phyloP scores from a whole-genome alignment of 805 yeast species.

The Saccharomycopsis synnaedendra region DNA sequence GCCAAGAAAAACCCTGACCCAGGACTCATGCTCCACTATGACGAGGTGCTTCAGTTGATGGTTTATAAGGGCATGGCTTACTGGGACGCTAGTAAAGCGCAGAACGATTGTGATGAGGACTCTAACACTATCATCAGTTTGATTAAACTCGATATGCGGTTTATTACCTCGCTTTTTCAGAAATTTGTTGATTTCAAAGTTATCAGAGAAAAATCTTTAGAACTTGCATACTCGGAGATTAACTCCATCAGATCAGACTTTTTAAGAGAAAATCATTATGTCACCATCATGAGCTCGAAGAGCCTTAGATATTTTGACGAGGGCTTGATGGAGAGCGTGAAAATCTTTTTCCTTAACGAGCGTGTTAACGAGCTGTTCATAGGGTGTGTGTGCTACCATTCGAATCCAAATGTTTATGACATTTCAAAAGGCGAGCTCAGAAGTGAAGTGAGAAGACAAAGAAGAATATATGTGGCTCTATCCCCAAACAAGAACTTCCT shows the following conservation, averaged over 20 bases:
- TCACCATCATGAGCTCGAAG: neutral
- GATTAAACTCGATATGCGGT: slow-evolving; percentile 4
- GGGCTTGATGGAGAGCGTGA: slow-evolving; percentile 2
- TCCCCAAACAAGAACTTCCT: slow-evolving; percentile 6
- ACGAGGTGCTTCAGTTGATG: neutral
- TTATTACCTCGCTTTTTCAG: neutral
- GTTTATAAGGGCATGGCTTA: slow-evolving; percentile 4
- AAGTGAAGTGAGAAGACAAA: neutral
- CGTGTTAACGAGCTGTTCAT: slow-evolving; percentile 2
- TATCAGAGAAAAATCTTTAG: neutral
- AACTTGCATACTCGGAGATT: neutral
- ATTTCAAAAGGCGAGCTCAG: neutral
- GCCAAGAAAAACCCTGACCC: neutral
- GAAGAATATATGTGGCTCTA: slow-evolving; percentile 1
- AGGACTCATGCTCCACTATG: neutral
- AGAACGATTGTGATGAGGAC: neutral
- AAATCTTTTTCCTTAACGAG: slow-evolving; percentile 5
- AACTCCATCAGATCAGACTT: neutral
- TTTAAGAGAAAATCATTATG: slow-evolving; percentile 5
- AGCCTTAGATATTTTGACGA: slow-evolving; percentile 1
- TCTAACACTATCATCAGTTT: neutral
- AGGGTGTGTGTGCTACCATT: slow-evolving; percentile 4
- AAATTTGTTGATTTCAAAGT: neutral
- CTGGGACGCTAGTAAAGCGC: slow-evolving; percentile 9
- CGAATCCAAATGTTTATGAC: neutral